phyloP scores from a whole-genome alignment of 2,329 filamentous ascomycete species.

The Colletotrichum phormii region DNA sequence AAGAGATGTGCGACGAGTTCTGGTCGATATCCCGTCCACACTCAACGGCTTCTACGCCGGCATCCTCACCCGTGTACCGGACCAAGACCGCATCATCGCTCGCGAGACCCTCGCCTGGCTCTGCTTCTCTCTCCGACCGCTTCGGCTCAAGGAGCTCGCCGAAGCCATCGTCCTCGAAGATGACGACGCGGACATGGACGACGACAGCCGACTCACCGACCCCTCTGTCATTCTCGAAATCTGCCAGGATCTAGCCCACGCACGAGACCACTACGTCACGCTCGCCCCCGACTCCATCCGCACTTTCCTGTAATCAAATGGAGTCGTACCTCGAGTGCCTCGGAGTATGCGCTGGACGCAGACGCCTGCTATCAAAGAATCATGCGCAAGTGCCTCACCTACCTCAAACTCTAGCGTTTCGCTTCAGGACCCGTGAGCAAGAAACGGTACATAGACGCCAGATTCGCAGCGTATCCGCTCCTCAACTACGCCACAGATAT shows the following conservation, averaged over 20 bases:
- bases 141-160: slow-evolving; percentile 41
- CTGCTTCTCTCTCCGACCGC: slow-evolving; percentile 42
- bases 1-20: slow-evolving; percentile 39
- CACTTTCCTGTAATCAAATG: slow-evolving; percentile 38
- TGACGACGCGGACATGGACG: slow-evolving; percentile 39
- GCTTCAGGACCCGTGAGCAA: slow-evolving; percentile 31
- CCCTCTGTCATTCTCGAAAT: slow-evolving; percentile 37
- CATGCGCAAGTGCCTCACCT: slow-evolving; percentile 41
- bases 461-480: slow-evolving; percentile 34
- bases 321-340: slow-evolving; percentile 37
- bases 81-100: slow-evolving; percentile 40
- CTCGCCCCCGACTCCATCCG: slow-evolving; percentile 42
- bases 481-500: slow-evolving; percentile 35
- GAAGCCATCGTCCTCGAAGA: slow-evolving; percentile 44
- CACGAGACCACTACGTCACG: slow-evolving; percentile 32
- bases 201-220: slow-evolving; percentile 41
- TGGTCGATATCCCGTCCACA: slow-evolving; percentile 40
- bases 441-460: neutral
- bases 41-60: slow-evolving; percentile 41
- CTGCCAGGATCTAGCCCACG: slow-evolving; percentile 39
- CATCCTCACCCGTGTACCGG: slow-evolving; percentile 40
- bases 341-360: slow-evolving; percentile 38
- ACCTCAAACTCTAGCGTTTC: slow-evolving; percentile 38
- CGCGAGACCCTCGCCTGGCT: slow-evolving; percentile 43
- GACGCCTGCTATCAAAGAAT: slow-evolving; percentile 35